Evolutionary conservation across 805 yeast genomes (phyloP).

Genomic region (Myxozyma melibiosi): DNA sequence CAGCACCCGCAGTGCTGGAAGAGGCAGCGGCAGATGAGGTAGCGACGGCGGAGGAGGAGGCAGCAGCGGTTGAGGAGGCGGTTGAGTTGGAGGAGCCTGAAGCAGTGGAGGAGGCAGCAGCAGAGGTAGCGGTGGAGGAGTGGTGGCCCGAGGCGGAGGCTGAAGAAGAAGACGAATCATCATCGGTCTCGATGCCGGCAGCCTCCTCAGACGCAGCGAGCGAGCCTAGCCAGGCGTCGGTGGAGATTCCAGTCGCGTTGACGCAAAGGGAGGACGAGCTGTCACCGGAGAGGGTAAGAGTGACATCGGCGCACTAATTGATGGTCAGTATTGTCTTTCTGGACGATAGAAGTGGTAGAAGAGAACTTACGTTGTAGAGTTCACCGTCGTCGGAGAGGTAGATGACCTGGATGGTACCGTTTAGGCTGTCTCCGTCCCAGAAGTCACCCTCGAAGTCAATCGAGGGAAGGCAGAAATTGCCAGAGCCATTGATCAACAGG

Average conservation of each 20-base stretch:
- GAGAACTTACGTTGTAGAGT: constrained; percentile 35
- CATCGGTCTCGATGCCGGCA: constrained; percentile 15
- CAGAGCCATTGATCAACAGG: constrained; percentile 35
- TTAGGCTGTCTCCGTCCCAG: constrained; percentile 25
- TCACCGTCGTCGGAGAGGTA: constrained; percentile 37
- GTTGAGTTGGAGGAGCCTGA: constrained; percentile 2
- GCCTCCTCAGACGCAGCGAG: constrained; percentile 31
- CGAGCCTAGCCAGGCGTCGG: constrained; percentile 33
- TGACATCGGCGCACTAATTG: constrained; percentile 35
- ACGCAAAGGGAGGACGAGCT: constrained; percentile 28
- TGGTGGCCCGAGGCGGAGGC: constrained; percentile 15
- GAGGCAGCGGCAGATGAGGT: constrained; percentile 9
- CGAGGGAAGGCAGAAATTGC: constrained; percentile 36
- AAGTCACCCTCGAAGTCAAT: constrained; percentile 30
- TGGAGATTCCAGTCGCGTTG: constrained; percentile 36
- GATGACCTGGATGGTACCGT: constrained; percentile 38
- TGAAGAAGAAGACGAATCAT: constrained; percentile 19
- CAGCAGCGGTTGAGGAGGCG: neutral
- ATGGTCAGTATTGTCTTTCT: no score
- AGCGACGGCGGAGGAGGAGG: neutral
- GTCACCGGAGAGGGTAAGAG: constrained; percentile 30
- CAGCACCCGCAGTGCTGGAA: constrained; percentile 17
- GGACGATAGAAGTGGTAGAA: neutral
- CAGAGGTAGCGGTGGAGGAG: constrained; percentile 3
- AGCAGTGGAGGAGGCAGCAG: neutral